phyloP scores from a whole-genome alignment of 2,329 filamentous ascomycete species.

The Colletotrichum sojae region DNA sequence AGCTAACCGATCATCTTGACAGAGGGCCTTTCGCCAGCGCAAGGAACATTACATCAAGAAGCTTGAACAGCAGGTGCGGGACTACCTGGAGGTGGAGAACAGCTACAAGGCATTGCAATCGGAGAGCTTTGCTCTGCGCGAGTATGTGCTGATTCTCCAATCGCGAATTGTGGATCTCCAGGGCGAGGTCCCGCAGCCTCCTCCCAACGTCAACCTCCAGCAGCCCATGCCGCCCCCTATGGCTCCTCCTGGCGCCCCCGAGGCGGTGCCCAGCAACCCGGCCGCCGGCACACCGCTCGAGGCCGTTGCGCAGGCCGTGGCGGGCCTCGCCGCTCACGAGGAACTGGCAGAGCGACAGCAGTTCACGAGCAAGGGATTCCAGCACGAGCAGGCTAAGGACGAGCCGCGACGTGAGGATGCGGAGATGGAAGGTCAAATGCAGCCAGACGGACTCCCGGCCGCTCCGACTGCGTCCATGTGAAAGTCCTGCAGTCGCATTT shows the following conservation, averaged over 20 bases:
- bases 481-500: conserved; percentile 13
- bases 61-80: conserved; percentile 92
- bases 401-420: conserved; percentile 62
- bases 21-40: conserved; percentile 97
- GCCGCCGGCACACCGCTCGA: conserved; percentile 59
- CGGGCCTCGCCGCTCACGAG: conserved; percentile 59
- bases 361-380: conserved; percentile 53
- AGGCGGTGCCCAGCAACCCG: conserved; percentile 25
- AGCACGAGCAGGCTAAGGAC: conserved; percentile 56
- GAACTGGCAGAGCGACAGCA: conserved; percentile 55
- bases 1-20: conserved; percentile 47
- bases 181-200: conserved; percentile 87
- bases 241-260: conserved; percentile 37
- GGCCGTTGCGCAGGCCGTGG: conserved; percentile 65
- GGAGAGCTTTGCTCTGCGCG: conserved; percentile 91
- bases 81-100: conserved; percentile 81
- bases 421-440: conserved; percentile 69
- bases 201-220: conserved; percentile 81
- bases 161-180: conserved; percentile 86
- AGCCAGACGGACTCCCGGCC: conserved; percentile 54
- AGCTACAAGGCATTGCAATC: conserved; percentile 84
- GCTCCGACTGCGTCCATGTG: conserved; percentile 51
- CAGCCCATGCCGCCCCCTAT: conserved; percentile 58
- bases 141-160: conserved; percentile 94
- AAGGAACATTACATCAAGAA: conserved; percentile 99